phyloP scores from a whole-genome alignment of 2,329 filamentous ascomycete genomes.

The Pestalotiopsis sp. region DNA sequence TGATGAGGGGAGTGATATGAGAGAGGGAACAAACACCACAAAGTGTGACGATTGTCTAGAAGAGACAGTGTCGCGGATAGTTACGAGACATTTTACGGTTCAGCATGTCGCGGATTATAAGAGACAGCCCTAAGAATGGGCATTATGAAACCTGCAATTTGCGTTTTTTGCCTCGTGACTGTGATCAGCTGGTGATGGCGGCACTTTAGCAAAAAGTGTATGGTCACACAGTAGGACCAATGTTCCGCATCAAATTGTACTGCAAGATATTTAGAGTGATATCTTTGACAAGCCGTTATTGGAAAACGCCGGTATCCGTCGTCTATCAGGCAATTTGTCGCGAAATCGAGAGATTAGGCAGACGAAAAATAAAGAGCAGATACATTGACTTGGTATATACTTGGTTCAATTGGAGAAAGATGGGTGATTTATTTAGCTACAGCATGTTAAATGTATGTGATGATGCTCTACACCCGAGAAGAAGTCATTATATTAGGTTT shows the following conservation, averaged over 20 bases:
- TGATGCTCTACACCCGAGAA: neutral
- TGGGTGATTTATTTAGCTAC: too few species aligned
- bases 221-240: neutral
- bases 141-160: neutral
- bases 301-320: neutral
- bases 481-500: neutral
- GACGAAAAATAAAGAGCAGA: neutral
- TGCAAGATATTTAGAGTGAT: neutral
- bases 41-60: neutral
- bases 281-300: too few species aligned
- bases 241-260: neutral
- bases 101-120: neutral
- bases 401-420: too few species aligned
- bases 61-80: neutral
- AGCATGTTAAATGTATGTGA: too few species aligned
- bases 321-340: neutral
- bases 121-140: neutral
- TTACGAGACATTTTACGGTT: neutral
- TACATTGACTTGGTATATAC: too few species aligned
- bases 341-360: neutral
- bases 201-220: neutral
- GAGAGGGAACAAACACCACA: neutral
- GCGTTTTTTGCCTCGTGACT: neutral
- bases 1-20: neutral
- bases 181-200: neutral